Evolutionary conservation across 176 grass and related monocot genomes (phyloP).

Genomic region (Coix lacrymajobi): DNA sequence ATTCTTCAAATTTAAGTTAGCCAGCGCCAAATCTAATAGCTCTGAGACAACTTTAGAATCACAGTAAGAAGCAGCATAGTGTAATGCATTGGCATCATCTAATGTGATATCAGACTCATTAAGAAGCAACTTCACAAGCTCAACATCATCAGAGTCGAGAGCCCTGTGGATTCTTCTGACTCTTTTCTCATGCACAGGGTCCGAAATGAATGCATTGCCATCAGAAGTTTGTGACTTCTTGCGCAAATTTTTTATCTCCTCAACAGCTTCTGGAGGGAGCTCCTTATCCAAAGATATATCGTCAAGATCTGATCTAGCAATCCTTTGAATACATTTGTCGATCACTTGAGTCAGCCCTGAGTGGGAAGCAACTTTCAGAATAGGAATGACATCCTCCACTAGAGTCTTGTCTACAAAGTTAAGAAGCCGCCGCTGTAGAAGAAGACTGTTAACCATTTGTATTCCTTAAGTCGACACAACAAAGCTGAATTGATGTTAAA

Average conservation of each 20-base stretch:
- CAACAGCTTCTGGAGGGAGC: slow-evolving; percentile 49
- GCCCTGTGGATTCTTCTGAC: slow-evolving; percentile 80
- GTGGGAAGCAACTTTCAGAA: slow-evolving; percentile 74
- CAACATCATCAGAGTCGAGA: slow-evolving; percentile 92
- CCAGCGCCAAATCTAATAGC: slow-evolving; percentile 55
- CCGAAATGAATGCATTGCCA: slow-evolving; percentile 17
- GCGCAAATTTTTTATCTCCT: slow-evolving; percentile 55
- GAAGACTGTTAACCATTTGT: slow-evolving; percentile 20
- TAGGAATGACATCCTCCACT: slow-evolving; percentile 82
- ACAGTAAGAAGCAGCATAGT: slow-evolving; percentile 89
- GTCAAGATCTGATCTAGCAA: slow-evolving; percentile 85
- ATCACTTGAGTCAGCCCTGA: slow-evolving; percentile 50
- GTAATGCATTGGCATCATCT: slow-evolving; percentile 83
- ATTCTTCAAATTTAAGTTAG: slow-evolving; percentile 92
- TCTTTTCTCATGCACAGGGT: slow-evolving; percentile 74
- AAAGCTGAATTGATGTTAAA: neutral
- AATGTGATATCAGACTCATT: slow-evolving; percentile 88
- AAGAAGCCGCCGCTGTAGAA: slow-evolving; percentile 73
- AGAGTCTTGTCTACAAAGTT: slow-evolving; percentile 93
- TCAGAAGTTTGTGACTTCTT: slow-evolving; percentile 37
- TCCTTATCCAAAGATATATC: slow-evolving; percentile 78
- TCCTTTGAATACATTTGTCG: slow-evolving; percentile 72
- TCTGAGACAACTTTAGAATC: slow-evolving; percentile 89
- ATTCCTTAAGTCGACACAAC: neutral
- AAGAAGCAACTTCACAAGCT: slow-evolving; percentile 95